Evolutionary conservation across 2,329 filamentous ascomycete genomes (phyloP).

Genomic region (Fusarium sp.): DNA sequence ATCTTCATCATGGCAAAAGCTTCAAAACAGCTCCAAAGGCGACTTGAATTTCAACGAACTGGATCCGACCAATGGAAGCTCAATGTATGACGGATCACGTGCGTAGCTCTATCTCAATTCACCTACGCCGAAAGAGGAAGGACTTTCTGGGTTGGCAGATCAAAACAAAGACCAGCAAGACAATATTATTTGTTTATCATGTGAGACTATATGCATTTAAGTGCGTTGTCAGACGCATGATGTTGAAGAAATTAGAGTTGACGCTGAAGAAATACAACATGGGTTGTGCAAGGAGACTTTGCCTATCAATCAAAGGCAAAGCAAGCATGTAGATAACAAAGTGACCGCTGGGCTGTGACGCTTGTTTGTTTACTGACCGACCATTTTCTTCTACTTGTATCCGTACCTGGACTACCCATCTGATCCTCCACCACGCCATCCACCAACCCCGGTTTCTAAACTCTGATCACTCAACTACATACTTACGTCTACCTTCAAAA

Average conservation of each 20-base stretch:
- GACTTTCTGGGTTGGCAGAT: slow-evolving; percentile 39
- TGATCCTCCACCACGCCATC: slow-evolving; percentile 39
- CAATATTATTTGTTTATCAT: slow-evolving; percentile 11
- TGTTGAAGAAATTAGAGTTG: slow-evolving; percentile 21
- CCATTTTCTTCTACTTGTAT: slow-evolving; percentile 30
- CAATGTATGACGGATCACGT: slow-evolving; percentile 15
- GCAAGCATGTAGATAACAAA: slow-evolving; percentile 39
- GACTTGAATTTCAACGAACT: not conserved
- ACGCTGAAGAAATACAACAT: slow-evolving; percentile 27
- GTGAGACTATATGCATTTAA: slow-evolving; percentile 8
- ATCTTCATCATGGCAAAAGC: not conserved
- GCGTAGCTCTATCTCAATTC: not conserved
- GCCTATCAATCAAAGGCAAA: not conserved
- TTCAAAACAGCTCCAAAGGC: not conserved
- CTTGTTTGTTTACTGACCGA: slow-evolving; percentile 48
- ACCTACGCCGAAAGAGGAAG: slow-evolving; percentile 44
- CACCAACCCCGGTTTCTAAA: slow-evolving; percentile 37
- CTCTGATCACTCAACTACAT: slow-evolving; percentile 33
- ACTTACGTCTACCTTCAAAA: slow-evolving; percentile 43
- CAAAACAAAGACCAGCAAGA: slow-evolving; percentile 25
- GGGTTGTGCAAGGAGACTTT: slow-evolving; percentile 27
- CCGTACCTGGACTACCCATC: not conserved
- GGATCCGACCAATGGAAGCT: not conserved
- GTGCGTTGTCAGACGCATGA: slow-evolving; percentile 14
- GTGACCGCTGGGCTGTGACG: slow-evolving; percentile 40